Percentiles rank a stretch among this genome's conserved stretches.
phyloP scores from a whole-genome alignment of 371 early-diverging fungal genomes.

The Mortierella sp. region DNA sequence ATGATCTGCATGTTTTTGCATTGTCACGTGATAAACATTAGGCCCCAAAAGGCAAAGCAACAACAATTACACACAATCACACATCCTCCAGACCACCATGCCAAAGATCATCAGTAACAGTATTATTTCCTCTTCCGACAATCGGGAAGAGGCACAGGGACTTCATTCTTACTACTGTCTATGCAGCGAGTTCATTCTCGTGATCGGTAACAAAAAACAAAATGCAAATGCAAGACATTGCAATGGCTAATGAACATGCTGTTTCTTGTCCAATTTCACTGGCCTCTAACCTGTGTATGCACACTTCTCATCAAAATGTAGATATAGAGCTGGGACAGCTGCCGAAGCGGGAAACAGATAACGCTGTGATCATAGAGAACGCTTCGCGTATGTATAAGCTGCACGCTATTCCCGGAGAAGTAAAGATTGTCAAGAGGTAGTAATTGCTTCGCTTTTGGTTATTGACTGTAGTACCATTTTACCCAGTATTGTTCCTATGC shows the following conservation, averaged over 20 bases:
- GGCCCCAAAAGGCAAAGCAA: no score
- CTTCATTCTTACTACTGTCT: slow-evolving; percentile 81
- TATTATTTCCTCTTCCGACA: slow-evolving; percentile 75
- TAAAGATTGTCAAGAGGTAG: slow-evolving; percentile 66
- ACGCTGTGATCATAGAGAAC: slow-evolving; percentile 73
- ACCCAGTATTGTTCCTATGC: not conserved
- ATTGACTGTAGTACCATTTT: not conserved
- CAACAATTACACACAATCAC: no score
- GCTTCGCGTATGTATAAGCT: slow-evolving; percentile 72
- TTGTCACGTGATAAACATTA: no score
- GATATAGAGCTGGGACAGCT: slow-evolving; percentile 65
- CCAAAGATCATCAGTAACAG: slow-evolving; percentile 77
- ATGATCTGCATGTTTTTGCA: no score
- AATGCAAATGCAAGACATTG: no score
- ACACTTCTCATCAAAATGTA: not conserved
- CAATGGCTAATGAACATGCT: no score
- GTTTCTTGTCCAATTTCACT: not conserved
- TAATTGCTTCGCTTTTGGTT: slow-evolving; percentile 18
- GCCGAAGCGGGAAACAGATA: slow-evolving; percentile 74
- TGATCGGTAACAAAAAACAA: slow-evolving; percentile 61
- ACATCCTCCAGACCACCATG: slow-evolving; percentile 54
- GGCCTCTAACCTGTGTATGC: not conserved
- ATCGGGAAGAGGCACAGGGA: slow-evolving; percentile 58
- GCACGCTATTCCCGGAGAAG: slow-evolving; percentile 64
- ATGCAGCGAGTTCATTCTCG: slow-evolving; percentile 80